Percentiles rank a stretch among this genome's conserved stretches.
phyloP scores from a whole-genome alignment of 768 basidiomycete species.

The Neoboletus magnificus region DNA sequence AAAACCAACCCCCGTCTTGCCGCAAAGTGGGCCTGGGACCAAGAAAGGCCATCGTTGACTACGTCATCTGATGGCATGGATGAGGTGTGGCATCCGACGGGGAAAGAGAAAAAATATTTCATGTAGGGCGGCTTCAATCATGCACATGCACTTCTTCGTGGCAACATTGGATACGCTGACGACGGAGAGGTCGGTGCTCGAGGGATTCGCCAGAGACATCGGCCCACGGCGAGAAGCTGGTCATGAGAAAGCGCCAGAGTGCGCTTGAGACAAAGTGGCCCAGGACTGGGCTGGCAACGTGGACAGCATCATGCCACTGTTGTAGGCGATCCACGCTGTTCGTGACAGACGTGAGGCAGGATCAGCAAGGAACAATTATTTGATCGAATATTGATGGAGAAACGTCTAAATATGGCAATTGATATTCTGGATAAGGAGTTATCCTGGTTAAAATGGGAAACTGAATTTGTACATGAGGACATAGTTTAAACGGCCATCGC shows the following conservation, averaged over 20 bases:
- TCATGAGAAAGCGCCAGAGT: background rate
- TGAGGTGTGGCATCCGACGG: background rate
- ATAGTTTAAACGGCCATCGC: conserved; percentile 3
- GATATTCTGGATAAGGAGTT: conserved; percentile 13
- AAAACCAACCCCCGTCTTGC: conserved; percentile 14
- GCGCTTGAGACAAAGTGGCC: background rate
- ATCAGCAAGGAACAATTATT: conserved; percentile 7
- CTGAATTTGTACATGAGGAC: conserved; percentile 4
- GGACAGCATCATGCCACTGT: background rate
- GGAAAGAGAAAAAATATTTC: background rate
- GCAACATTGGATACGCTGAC: background rate
- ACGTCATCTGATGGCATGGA: background rate
- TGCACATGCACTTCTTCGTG: background rate
- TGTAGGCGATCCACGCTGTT: background rate
- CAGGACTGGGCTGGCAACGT: background rate
- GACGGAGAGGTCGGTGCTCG: background rate
- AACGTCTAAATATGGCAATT: background rate
- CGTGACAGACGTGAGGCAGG: background rate
- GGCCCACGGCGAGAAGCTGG: background rate
- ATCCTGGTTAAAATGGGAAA: conserved; percentile 4
- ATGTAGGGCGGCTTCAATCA: background rate
- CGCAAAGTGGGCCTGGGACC: no score
- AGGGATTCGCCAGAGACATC: background rate
- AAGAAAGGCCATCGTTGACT: background rate
- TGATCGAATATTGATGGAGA: conserved; percentile 4